Conservation (phyloP, 495 filamentous ascomycete genomes). For the Talaromyces wortmannii region DNA sequence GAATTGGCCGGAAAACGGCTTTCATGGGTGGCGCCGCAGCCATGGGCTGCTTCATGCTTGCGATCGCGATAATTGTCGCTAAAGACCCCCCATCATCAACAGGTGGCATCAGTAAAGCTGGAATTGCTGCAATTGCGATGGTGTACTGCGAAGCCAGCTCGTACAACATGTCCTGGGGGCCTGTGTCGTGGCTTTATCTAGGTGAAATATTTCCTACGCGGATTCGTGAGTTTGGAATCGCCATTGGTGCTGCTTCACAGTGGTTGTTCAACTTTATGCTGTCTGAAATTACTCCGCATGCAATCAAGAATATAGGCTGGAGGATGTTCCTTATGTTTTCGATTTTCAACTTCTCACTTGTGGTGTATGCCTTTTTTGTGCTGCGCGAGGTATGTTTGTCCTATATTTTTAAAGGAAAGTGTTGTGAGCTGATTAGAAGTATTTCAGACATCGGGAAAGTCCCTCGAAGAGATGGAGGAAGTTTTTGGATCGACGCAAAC, state of each 20-base stretch:
- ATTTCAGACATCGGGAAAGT: conserved; percentile 41
- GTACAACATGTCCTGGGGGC: conserved; percentile 47
- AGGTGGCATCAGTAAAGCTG: too few species aligned
- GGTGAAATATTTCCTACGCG: conserved; percentile 39
- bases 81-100: too few species aligned
- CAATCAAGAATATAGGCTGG: conserved; percentile 33
- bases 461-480: conserved; percentile 38
- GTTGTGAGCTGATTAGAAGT: conserved; percentile 26
- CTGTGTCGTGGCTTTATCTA: conserved; percentile 31
- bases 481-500: conserved; percentile 25
- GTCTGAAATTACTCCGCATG: conserved; percentile 37
- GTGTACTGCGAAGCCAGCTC: neutral
- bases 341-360: conserved; percentile 20
- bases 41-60: conserved; percentile 37
- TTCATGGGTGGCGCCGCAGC: conserved; percentile 43
- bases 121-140: too few species aligned
- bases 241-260: conserved; percentile 32
- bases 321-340: conserved; percentile 35
- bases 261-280: conserved; percentile 48
- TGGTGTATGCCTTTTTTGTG: conserved; percentile 23
- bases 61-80: too few species aligned
- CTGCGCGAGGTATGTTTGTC: conserved; percentile 14
- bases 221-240: conserved; percentile 39
- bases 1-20: conserved; percentile 46
- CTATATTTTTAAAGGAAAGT: conserved; percentile 45